These are phyloP conservation scores for Coemansia sp. DNA, from an alignment of 192 early-diverging fungal genomes.

Conservation along the genomic window DNA sequence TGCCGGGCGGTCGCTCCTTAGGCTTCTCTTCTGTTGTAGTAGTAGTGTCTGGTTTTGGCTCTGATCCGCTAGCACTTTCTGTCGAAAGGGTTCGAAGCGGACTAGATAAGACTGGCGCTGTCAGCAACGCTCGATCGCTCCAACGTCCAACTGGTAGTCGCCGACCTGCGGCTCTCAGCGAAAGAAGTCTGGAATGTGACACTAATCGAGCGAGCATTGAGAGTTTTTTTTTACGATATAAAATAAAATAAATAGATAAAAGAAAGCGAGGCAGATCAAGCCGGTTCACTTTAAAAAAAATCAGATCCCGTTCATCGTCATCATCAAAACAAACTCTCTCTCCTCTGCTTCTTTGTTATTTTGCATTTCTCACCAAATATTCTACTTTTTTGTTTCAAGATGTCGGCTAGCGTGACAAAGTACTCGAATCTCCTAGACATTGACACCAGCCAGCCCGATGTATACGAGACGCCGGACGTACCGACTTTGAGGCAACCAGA, in stretches of 20 bases:
- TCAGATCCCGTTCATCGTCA: background rate
- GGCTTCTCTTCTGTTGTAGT: background rate
- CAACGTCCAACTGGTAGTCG: background rate
- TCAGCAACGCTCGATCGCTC: background rate
- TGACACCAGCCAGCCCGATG: conserved; percentile 70
- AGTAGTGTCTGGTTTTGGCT: background rate
- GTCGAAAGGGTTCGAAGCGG: background rate
- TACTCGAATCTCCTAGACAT: conserved; percentile 81
- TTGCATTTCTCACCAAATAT: background rate
- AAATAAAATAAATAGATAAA: background rate
- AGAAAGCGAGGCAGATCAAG: background rate
- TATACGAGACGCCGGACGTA: conserved; percentile 81
- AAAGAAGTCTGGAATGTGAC: background rate
- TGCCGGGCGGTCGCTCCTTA: conserved; percentile 41
- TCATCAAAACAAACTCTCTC: background rate
- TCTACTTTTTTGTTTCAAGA: conserved; percentile 12
- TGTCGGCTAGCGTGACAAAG: conserved; percentile 60
- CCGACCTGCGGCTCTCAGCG: background rate
- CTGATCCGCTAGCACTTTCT: background rate
- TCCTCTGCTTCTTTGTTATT: background rate
- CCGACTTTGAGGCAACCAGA: background rate
- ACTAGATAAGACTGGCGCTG: background rate
- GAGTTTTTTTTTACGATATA: background rate
- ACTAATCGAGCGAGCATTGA: conserved; percentile 1
- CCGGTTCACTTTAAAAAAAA: background rate